These are phyloP conservation scores for Fusarium sp. DNA, from an alignment of 2,329 filamentous ascomycete genomes.

Conservation along the genomic window DNA sequence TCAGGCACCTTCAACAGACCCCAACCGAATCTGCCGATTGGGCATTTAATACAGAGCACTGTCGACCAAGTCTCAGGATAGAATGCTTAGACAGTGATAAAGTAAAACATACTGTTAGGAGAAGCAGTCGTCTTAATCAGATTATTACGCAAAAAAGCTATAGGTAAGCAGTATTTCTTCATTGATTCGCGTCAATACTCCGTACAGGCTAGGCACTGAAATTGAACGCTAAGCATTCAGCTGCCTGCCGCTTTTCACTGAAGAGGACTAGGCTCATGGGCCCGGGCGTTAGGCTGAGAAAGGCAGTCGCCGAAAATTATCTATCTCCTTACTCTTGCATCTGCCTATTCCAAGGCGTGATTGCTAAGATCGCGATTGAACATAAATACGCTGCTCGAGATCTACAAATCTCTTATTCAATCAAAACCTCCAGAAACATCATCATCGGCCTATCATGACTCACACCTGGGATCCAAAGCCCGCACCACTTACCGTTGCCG, in stretches of 20 bases:
- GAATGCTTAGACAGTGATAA: neutral
- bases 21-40: neutral
- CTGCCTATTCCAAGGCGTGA: neutral
- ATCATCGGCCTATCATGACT: neutral
- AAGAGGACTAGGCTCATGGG: neutral
- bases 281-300: neutral
- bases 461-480: neutral
- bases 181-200: neutral
- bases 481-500: neutral
- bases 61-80: rapidly evolving
- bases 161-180: neutral
- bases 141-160: neutral
- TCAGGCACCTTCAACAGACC: neutral
- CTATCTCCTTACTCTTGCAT: neutral
- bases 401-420: rapidly evolving
- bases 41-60: no score
- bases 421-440: neutral
- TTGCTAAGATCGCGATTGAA: rapidly evolving
- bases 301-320: neutral
- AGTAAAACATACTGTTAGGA: rapidly evolving
- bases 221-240: neutral
- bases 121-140: rapidly evolving
- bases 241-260: neutral
- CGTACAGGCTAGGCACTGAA: neutral
- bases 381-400: neutral